Evolutionary conservation across 1,284 basidiomycete genomes (phyloP).

Genomic region (Ustilago nuda): DNA sequence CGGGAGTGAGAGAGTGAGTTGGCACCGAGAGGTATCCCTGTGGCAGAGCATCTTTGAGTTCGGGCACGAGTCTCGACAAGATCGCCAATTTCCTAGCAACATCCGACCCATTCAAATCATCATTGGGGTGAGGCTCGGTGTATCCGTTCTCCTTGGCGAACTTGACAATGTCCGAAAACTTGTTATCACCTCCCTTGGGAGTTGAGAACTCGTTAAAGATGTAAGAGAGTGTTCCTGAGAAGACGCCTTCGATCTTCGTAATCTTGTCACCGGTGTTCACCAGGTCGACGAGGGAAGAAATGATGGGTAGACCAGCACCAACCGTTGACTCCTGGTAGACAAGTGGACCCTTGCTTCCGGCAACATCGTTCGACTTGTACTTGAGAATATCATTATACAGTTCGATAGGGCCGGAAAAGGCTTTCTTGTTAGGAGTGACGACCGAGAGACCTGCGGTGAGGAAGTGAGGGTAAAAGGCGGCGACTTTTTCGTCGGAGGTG

Average conservation of each 20-base stretch:
- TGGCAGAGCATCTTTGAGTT: slow-evolving; percentile 71
- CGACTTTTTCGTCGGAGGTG: slow-evolving; percentile 87
- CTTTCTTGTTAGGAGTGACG: slow-evolving; percentile 98
- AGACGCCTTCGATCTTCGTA: slow-evolving; percentile 77
- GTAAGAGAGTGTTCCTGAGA: slow-evolving; percentile 96
- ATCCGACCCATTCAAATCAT: slow-evolving; percentile 95
- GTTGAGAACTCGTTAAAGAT: slow-evolving; percentile 92
- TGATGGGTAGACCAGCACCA: slow-evolving; percentile 92
- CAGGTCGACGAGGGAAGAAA: slow-evolving; percentile 90
- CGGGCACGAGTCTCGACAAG: slow-evolving; percentile 76
- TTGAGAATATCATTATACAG: slow-evolving; percentile 80
- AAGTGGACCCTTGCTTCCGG: slow-evolving; percentile 71
- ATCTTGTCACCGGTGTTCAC: slow-evolving; percentile 89
- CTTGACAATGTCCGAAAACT: slow-evolving; percentile 89
- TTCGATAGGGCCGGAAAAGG: slow-evolving; percentile 80
- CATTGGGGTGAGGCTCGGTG: slow-evolving; percentile 96
- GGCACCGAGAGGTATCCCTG: slow-evolving; percentile 82
- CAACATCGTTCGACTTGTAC: slow-evolving; percentile 37
- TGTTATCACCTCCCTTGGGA: slow-evolving; percentile 70
- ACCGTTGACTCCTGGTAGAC: slow-evolving; percentile 94
- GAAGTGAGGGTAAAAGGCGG: slow-evolving; percentile 84
- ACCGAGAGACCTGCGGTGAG: slow-evolving; percentile 84
- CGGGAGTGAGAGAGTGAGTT: slow-evolving; percentile 87
- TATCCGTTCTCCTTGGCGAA: slow-evolving; percentile 92
- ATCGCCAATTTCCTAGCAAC: slow-evolving; percentile 97